phyloP scores from a whole-genome alignment of 2,329 filamentous ascomycete genomes.

The Diaporthe eres region DNA sequence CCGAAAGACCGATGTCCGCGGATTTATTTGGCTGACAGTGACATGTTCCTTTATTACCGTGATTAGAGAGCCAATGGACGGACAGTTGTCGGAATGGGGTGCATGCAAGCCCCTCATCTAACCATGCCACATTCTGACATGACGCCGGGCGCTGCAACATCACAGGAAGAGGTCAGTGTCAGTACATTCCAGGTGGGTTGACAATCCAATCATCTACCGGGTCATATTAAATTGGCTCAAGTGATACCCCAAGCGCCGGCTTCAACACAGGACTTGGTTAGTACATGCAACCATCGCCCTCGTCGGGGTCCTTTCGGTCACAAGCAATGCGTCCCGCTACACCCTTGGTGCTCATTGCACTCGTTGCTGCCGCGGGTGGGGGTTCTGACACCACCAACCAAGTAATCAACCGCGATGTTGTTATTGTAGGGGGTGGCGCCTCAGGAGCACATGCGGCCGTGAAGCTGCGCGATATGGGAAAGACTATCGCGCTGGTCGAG shows the following conservation, averaged over 20 bases:
- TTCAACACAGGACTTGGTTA: background rate
- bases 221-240: background rate
- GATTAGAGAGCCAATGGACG: background rate
- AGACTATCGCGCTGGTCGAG: constrained; percentile 9
- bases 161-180: background rate
- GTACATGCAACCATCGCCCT: background rate
- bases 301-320: background rate
- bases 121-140: background rate
- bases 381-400: background rate
- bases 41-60: background rate
- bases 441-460: constrained; percentile 28
- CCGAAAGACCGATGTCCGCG: background rate
- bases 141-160: background rate
- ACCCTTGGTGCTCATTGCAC: background rate
- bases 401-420: background rate
- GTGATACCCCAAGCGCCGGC: background rate
- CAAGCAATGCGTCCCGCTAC: background rate
- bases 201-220: background rate
- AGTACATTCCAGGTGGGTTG: background rate
- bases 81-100: background rate
- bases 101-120: constrained; percentile 21
- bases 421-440: constrained; percentile 24
- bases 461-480: constrained; percentile 10
- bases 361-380: background rate
- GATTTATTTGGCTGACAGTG: background rate